A percentile compares a stretch with the other conserved stretches of the same genome.
Conservation (phyloP, 345 rosid genomes). For the Pistacia atlantica region DNA sequence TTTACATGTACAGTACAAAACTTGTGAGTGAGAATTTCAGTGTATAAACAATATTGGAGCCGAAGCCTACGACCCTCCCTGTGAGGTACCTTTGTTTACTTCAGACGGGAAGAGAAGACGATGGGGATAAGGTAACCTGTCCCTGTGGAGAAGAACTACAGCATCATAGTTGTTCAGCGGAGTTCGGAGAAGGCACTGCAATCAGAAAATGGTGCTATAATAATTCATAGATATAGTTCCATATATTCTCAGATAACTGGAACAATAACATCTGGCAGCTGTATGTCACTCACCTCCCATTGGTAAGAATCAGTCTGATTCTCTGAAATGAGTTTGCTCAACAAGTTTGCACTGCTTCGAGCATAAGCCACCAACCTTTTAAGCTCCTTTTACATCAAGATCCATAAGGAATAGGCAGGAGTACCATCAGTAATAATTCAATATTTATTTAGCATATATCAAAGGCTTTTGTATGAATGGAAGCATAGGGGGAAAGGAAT, state of each 20-base stretch:
- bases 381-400: constrained; percentile 57
- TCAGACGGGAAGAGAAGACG: constrained; percentile 80
- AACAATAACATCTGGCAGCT: constrained; percentile 3
- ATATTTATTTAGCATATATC: not conserved
- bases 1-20: not conserved
- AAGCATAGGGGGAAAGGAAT: constrained; percentile 1
- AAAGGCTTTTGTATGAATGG: not conserved
- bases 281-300: constrained; percentile 78
- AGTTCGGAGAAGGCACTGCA: constrained; percentile 88
- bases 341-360: constrained; percentile 77
- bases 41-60: not conserved
- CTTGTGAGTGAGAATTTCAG: no score
- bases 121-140: constrained; percentile 67
- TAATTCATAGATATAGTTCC: constrained; percentile 8
- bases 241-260: constrained; percentile 6
- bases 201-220: constrained; percentile 9
- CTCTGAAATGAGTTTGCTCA: constrained; percentile 62
- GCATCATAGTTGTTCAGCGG: constrained; percentile 90
- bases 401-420: constrained; percentile 11
- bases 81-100: constrained; percentile 58
- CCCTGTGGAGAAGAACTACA: constrained; percentile 81
- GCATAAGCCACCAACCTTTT: constrained; percentile 88
- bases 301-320: constrained; percentile 54
- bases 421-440: constrained; percentile 1
- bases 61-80: not conserved